Evolutionary conservation across 1,139 yeast species (phyloP), one percentile per base, ranked within the genome.

Genomic region (Kluyveromyces sp.): DNA sequence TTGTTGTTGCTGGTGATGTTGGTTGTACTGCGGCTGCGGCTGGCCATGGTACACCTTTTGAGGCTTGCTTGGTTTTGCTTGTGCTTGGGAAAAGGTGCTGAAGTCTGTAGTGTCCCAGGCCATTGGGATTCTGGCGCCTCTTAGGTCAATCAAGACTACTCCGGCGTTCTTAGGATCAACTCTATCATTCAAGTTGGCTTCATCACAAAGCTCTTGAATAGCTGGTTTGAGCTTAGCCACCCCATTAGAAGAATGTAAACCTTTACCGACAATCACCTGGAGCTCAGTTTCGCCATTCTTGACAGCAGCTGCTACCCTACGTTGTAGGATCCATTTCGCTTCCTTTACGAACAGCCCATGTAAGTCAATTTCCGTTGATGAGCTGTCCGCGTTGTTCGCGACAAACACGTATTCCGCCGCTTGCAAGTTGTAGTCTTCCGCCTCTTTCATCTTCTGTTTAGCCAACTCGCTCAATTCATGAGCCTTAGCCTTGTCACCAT

Each of bases 321-420:
- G 77, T 54, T 82, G 85, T 53, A 89, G 70, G 42, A 83, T 77
- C 61, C 77, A 82, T 49, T 79, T 78, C 3, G 96, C 96, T 66
- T 92, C 97, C 62, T 82, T 83, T 30, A 89, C 94, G 54, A 73
- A 88, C 33, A 92, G 70, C 0, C 98, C 98, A 63, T 92, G 98
- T 47, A 92, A 71, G 64, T 92, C 97, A 50, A 92, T 87, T 64
- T 92, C 97, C 61, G 87, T 85, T 15, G 73, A 73, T 28, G 77
- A 80, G 28, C 94, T 81, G 58, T 88, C 96, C 29, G 86, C 77
- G 58, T 92, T 92, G 61, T 92, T 92, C 54, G 84, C 92, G 39
- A 82, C 70, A 61, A 89, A 89, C 2, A 88, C 97, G 60, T 82
- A 89, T 60, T 80, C 89, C 0, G 96, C 96, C 1, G 97, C 98